Evolutionary conservation across 768 basidiomycete genomes (phyloP).

Genomic region (Cytidiella melzeri): DNA sequence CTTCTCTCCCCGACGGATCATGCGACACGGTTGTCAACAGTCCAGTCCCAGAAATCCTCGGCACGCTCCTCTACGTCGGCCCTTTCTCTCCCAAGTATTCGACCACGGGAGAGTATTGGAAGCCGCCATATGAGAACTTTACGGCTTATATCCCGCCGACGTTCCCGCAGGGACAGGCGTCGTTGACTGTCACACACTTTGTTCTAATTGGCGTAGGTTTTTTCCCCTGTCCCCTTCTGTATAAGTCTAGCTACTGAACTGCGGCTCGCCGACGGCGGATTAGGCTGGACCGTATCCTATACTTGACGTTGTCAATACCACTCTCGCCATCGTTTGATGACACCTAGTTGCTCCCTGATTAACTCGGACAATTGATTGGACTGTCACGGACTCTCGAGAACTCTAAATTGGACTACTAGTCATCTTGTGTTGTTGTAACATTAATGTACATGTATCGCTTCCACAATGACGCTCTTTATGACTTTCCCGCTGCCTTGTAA

Average conservation of each 20-base stretch:
- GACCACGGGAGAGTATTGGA: conserved; percentile 1
- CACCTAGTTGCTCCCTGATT: no score
- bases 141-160: conserved; percentile 18
- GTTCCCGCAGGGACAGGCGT: conserved; percentile 11
- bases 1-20: conserved; percentile 1
- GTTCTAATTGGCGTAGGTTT: conserved; percentile 17
- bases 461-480: no score
- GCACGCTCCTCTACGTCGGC: conserved; percentile 26
- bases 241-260: not conserved
- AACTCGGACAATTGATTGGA: no score
- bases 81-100: conserved; percentile 22
- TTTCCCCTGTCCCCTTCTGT: not conserved
- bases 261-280: no score
- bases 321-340: not conserved
- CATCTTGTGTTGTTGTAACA: no score
- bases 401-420: no score
- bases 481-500: no score
- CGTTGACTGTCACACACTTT: conserved; percentile 18
- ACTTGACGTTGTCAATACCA: not conserved
- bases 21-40: conserved; percentile 18
- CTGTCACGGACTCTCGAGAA: no score
- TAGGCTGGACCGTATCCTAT: not conserved
- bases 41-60: conserved; percentile 22
- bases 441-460: no score
- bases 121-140: conserved; percentile 25